Evolutionary conservation across 169 alveolate species (phyloP).

Genomic region (Besnoitia besnoiti): DNA sequence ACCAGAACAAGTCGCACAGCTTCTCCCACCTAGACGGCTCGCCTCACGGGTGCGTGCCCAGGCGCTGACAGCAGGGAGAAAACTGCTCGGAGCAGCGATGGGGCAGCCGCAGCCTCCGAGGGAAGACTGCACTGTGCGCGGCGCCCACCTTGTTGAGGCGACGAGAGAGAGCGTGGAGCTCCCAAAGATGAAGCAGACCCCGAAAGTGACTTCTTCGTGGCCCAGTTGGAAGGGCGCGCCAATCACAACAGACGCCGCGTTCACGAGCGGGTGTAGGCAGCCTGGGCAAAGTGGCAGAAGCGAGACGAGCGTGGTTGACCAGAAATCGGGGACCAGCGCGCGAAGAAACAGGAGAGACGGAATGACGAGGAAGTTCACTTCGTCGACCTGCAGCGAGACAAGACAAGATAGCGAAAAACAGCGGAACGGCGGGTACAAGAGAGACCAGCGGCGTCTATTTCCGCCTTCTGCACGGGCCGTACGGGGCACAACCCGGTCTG

Average conservation of each 20-base stretch:
- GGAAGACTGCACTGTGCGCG: no score
- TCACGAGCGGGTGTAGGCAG: neutral
- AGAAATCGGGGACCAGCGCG: slow-evolving; percentile 18
- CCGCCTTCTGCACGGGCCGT: no score
- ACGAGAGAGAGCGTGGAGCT: slow-evolving; percentile 17
- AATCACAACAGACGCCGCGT: neutral
- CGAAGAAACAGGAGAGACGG: slow-evolving; percentile 48
- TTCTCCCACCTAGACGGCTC: no score
- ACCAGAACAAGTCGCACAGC: no score
- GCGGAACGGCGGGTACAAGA: neutral
- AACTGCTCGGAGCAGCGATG: no score
- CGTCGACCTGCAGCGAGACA: slow-evolving; percentile 54
- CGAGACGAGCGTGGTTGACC: neutral
- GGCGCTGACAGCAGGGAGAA: no score
- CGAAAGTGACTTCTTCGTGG: slow-evolving; percentile 41
- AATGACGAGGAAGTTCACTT: slow-evolving; percentile 56
- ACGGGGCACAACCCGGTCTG: no score
- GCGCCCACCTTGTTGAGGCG: slow-evolving; percentile 32
- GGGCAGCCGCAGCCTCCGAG: no score
- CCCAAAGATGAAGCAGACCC: slow-evolving; percentile 22
- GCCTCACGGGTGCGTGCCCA: no score
- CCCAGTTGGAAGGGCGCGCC: slow-evolving; percentile 1
- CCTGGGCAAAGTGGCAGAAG: slow-evolving; percentile 23
- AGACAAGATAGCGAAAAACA: neutral
- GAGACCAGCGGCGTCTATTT: no score